phyloP scores from a whole-genome alignment of 768 basidiomycete genomes.

The Termitomyces sp. region DNA sequence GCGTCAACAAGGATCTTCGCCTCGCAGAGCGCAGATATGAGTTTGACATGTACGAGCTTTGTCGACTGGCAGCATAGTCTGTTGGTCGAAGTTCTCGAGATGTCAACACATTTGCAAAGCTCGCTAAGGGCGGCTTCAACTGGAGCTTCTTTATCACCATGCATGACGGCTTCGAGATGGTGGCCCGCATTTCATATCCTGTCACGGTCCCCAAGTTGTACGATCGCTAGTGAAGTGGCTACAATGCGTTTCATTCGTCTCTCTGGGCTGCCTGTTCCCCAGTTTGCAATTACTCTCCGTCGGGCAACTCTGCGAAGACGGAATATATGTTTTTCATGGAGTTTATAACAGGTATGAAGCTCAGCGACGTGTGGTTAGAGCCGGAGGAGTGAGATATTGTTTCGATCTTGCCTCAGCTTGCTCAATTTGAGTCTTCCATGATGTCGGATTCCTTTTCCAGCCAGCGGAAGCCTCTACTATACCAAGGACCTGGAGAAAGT shows the following conservation, averaged over 20 bases:
- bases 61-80: conserved; percentile 8
- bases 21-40: conserved; percentile 7
- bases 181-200: conserved; percentile 1
- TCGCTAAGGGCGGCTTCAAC: background rate
- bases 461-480: background rate
- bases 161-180: background rate
- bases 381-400: no score
- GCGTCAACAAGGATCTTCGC: conserved; percentile 17
- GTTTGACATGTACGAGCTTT: conserved; percentile 4
- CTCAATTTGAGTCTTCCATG: background rate
- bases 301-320: conserved; percentile 1
- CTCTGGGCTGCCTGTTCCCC: conserved; percentile 1
- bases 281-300: conserved; percentile 3
- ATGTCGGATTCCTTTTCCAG: background rate
- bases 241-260: conserved; percentile 20
- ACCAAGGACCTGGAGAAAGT: background rate
- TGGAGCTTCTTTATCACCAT: background rate
- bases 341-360: no score
- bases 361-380: no score
- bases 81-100: background rate
- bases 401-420: background rate
- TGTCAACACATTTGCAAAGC: background rate
- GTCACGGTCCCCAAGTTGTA: conserved; percentile 19
- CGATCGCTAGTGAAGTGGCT: background rate
- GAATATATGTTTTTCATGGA: conserved; percentile 2